Evolutionary conservation across 2,329 filamentous ascomycete species (phyloP).

Genomic region (Pseudogymnoascus sp.): DNA sequence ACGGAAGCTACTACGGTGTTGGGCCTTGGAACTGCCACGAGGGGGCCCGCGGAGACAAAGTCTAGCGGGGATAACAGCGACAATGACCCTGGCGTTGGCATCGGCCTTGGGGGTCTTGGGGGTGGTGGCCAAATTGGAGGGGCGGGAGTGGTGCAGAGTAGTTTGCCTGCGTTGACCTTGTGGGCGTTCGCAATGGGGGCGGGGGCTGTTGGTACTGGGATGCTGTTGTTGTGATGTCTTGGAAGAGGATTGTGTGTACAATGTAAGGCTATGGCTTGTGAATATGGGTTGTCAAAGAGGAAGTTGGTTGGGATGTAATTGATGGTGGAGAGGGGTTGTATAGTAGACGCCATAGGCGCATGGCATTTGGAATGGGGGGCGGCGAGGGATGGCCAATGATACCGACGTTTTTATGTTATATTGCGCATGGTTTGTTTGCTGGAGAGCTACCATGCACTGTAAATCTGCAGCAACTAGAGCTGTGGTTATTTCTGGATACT

Average conservation of each 20-base stretch:
- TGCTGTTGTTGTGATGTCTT: not conserved
- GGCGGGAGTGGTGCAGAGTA: not conserved
- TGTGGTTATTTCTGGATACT: not conserved
- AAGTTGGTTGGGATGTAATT: not conserved
- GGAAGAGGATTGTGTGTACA: not conserved
- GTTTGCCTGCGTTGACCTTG: not conserved
- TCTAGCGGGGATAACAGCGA: not conserved
- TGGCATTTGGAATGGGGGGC: not conserved
- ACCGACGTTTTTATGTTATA: not conserved
- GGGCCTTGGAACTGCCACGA: not conserved
- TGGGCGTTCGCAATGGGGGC: constrained; percentile 2
- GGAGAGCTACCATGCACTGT: not conserved
- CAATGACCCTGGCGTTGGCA: not conserved
- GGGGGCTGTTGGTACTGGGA: not conserved
- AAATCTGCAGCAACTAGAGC: not conserved
- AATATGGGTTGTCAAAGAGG: not conserved
- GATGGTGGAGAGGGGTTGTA: not conserved
- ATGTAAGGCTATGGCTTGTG: not conserved
- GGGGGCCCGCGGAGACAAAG: no score
- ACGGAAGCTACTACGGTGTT: not conserved
- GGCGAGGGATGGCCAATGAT: not conserved
- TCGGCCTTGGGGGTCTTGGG: not conserved
- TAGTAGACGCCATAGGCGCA: not conserved
- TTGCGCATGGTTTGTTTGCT: not conserved
- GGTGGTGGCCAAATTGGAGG: not conserved